phyloP scores from a whole-genome alignment of 2,329 filamentous ascomycete genomes.

The Clonostachys solani region DNA sequence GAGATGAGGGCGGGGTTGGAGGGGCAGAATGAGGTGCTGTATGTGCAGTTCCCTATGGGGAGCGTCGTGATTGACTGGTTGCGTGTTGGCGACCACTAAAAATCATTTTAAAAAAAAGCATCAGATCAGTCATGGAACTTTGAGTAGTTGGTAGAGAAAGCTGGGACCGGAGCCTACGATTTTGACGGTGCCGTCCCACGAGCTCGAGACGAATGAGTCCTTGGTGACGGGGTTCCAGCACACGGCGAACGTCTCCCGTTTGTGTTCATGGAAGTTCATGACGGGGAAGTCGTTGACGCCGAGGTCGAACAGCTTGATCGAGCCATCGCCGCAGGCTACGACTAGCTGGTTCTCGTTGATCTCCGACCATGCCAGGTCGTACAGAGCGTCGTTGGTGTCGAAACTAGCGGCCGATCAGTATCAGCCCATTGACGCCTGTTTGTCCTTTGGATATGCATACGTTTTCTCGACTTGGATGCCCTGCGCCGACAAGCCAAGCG shows the following conservation, averaged over 20 bases:
- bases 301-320: constrained; percentile 90
- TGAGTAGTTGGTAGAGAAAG: neutral
- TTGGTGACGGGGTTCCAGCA: constrained; percentile 91
- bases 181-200: constrained; percentile 96
- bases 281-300: constrained; percentile 79
- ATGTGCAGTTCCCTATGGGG: constrained; percentile 90
- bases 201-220: constrained; percentile 83
- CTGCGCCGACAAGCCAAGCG: constrained; percentile 75
- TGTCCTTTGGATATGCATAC: constrained; percentile 34
- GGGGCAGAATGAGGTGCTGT: constrained; percentile 86
- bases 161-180: constrained; percentile 43
- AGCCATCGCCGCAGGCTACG: constrained; percentile 86
- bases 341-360: constrained; percentile 93
- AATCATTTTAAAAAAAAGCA: constrained; percentile 1
- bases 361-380: constrained; percentile 94
- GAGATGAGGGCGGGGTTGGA: constrained; percentile 83
- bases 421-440: constrained; percentile 1
- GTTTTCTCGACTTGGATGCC: constrained; percentile 83
- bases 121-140: neutral
- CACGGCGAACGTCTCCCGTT: constrained; percentile 87
- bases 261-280: constrained; percentile 90
- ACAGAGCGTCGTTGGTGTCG: constrained; percentile 95
- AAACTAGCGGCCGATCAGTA: constrained; percentile 54
- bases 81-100: constrained; percentile 77
- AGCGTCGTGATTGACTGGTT: constrained; percentile 75